Evolutionary conservation across 179 eudicot genomes (phyloP).

Genomic region (Beta lomatogona): DNA sequence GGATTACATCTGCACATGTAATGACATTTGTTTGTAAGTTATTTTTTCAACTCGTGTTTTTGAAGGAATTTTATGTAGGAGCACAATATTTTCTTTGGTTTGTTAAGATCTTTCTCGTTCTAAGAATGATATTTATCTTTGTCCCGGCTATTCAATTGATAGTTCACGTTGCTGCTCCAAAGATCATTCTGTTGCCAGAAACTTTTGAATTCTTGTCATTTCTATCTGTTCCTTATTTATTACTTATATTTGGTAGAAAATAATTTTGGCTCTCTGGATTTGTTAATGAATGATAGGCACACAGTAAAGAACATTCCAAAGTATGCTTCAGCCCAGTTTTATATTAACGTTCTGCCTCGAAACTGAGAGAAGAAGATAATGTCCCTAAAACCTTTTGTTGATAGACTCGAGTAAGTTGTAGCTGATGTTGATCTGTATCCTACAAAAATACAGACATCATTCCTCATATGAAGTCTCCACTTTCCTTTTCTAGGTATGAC

Average conservation of each 20-base stretch:
- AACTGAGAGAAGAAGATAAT: slow-evolving; percentile 96
- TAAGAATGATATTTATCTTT: neutral
- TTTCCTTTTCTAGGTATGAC: slow-evolving; percentile 63
- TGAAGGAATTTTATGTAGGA: neutral
- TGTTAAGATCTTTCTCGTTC: neutral
- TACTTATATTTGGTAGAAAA: too few relatives aligned
- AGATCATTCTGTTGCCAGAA: neutral
- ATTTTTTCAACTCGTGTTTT: too few relatives aligned
- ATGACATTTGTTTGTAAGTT: neutral
- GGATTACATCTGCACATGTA: neutral
- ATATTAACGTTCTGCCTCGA: slow-evolving; percentile 96
- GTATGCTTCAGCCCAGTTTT: slow-evolving; percentile 95
- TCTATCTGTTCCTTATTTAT: neutral
- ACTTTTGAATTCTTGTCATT: neutral
- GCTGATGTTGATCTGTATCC: neutral
- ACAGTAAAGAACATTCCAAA: slow-evolving; percentile 98
- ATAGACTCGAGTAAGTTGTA: slow-evolving; percentile 88
- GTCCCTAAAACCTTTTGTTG: slow-evolving; percentile 97
- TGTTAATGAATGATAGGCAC: slow-evolving; percentile 55
- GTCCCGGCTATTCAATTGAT: neutral
- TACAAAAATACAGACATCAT: neutral
- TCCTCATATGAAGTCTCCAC: neutral
- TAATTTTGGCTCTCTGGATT: slow-evolving; percentile 5
- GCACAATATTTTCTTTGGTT: neutral
- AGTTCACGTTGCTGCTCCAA: neutral